Evolutionary conservation across 352 stramenopile genomes (phyloP), one percentile per base, ranked within the genome.

Genomic region (Thraustochytrium sp.): DNA sequence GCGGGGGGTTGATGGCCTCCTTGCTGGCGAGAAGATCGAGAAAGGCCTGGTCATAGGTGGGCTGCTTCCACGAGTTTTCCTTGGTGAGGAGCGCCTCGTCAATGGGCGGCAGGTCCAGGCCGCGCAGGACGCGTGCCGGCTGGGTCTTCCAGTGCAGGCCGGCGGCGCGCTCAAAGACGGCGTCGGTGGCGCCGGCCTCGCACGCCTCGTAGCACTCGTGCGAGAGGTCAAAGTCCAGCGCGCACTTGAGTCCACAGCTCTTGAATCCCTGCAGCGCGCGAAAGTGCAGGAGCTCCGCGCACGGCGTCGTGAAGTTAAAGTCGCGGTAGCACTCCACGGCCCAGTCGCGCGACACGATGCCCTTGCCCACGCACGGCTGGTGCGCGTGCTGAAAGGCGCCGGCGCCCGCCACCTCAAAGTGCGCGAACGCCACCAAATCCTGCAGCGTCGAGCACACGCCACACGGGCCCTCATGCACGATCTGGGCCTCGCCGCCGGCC

Each of bases 401-500:
- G 40, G 42, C 23, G 13, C 42, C 59, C 16, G 13, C 31, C 16
- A 23, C 5, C 26, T 77, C 42, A 38, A 77, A 62, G 31, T 55
- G 23, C 29, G 65, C 65, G 13, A 77, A 31, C 26, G 46, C 65
- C 0, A 62, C 49, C 9, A 77, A 36, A 26, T 77, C 49, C 46
- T 77, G 29, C 8, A 77, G 34, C n/a, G 65, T 62, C 18, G 65
- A 77, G 42, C 65, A 77, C 18, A 77, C 65, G 18, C 65, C 65
- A 36, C 65, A 77, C n/a, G 42, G 29, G 13, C 65, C 65, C 11
- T 23, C 37, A 26, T 77, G 65, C 8, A 62, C 49, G 8, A 77
- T 2, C 21, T 59, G 59, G 8, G 42, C 26, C 0, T 16, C 46
- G 16, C 9, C 36, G 9, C 11, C 26, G n/a, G 42, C 59, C 34